phyloP scores from a whole-genome alignment of 495 filamentous ascomycete genomes.

The Talaromyces liani region DNA sequence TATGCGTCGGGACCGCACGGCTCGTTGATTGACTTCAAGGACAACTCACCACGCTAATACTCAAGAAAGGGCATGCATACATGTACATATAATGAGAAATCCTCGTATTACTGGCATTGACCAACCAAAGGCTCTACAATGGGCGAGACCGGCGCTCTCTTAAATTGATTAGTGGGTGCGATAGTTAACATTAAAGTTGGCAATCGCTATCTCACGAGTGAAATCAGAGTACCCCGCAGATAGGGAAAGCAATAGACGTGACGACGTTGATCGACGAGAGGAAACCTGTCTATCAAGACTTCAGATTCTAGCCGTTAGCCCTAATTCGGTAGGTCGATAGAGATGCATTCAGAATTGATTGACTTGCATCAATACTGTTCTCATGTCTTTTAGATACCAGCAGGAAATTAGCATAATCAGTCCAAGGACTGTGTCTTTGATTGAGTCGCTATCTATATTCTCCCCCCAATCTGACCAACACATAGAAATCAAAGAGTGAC shows the following conservation, averaged over 20 bases:
- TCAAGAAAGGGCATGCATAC: neutral
- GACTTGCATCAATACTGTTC: neutral
- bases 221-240: neutral
- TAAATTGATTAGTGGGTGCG: neutral
- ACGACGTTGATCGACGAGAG: neutral
- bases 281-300: neutral
- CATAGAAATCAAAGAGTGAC: neutral
- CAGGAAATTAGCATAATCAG: neutral
- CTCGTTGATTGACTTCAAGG: neutral
- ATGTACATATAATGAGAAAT: neutral
- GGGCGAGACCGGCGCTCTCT: neutral
- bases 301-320: neutral
- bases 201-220: neutral
- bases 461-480: neutral
- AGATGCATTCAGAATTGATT: neutral
- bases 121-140: neutral
- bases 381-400: neutral
- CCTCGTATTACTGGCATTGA: neutral
- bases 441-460: neutral
- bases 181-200: neutral
- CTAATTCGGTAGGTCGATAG: conserved; percentile 3
- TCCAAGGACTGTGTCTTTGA: neutral
- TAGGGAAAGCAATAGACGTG: neutral
- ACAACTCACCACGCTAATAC: conserved; percentile 1
- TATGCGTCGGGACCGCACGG: neutral